Conservation (phyloP, 768 basidiomycete genomes). For the Pholiota molesta region DNA sequence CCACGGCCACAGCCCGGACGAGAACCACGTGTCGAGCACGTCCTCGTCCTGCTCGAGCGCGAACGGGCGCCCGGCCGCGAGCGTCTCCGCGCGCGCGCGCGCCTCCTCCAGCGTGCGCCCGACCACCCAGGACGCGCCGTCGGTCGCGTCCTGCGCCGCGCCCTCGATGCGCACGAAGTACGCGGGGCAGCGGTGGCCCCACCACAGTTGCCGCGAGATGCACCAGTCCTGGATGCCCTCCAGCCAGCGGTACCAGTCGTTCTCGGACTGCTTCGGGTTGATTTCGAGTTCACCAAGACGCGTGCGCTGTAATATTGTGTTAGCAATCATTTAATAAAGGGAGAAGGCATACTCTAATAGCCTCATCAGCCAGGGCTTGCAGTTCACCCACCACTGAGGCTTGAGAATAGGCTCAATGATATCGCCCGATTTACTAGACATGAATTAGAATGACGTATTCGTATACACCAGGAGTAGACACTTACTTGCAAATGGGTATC, state of each 20-base stretch:
- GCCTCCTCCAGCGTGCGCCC: conserved; percentile 82
- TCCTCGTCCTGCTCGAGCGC: conserved; percentile 92
- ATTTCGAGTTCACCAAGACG: conserved; percentile 85
- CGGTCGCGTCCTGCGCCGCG: conserved; percentile 65
- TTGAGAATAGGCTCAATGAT: conserved; percentile 94
- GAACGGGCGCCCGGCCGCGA: conserved; percentile 72
- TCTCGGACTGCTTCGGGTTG: conserved; percentile 82
- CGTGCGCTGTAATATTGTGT: conserved; percentile 64
- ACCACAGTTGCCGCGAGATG: conserved; percentile 98
- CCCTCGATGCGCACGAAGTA: conserved; percentile 91
- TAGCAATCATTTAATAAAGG: not conserved
- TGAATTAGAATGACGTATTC: not conserved
- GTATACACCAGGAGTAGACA: not conserved
- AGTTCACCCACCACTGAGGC: conserved; percentile 99
- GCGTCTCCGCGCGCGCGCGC: conserved; percentile 65
- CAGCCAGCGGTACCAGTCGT: conserved; percentile 96
- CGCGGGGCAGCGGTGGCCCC: conserved; percentile 96
- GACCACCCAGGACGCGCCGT: conserved; percentile 89
- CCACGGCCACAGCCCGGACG: conserved; percentile 96
- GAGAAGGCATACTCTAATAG: conserved; percentile 64
- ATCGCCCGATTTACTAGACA: conserved; percentile 88
- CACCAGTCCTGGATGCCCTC: conserved; percentile 98
- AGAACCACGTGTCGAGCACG: conserved; percentile 99
- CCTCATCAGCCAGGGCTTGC: conserved; percentile 90
- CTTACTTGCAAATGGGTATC: conserved; percentile 87